phyloP scores from a whole-genome alignment of 192 early-diverging fungal genomes.

The Helicostylum pulchrum region DNA sequence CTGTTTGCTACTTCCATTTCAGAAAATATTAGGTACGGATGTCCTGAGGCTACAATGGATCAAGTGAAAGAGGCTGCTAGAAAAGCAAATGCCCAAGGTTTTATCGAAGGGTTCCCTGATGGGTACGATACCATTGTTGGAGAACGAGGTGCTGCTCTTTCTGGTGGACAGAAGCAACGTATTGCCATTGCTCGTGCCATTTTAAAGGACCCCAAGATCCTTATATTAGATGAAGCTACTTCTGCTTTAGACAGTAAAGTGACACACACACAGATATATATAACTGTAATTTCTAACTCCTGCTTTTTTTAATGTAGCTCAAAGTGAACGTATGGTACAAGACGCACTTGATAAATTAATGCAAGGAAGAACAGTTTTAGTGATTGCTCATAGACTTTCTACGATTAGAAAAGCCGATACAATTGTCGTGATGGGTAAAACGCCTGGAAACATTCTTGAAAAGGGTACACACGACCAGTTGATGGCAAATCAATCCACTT shows the following conservation, averaged over 20 bases:
- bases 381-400: constrained; percentile 80
- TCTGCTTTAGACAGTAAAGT: constrained; percentile 59
- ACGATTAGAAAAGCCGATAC: constrained; percentile 71
- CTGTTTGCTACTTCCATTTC: constrained; percentile 75
- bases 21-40: constrained; percentile 72
- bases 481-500: constrained; percentile 24
- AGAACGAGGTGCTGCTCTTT: constrained; percentile 65
- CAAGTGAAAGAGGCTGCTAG: constrained; percentile 65
- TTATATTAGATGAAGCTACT: constrained; percentile 82
- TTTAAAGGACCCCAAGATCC: constrained; percentile 61
- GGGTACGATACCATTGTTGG: constrained; percentile 91
- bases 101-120: constrained; percentile 70
- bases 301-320: constrained; percentile 35
- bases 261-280: not conserved
- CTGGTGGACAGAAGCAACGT: constrained; percentile 62
- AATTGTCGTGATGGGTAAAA: constrained; percentile 39
- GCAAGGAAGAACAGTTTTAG: constrained; percentile 75
- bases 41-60: constrained; percentile 62
- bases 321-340: constrained; percentile 71
- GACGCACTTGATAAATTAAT: constrained; percentile 67
- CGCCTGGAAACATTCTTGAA: constrained; percentile 37
- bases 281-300: not conserved
- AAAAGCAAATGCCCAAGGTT: constrained; percentile 72
- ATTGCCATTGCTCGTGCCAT: constrained; percentile 61
- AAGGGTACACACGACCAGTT: constrained; percentile 39